phyloP scores from a whole-genome alignment of 768 basidiomycete genomes.

The Mycena belliarum region DNA sequence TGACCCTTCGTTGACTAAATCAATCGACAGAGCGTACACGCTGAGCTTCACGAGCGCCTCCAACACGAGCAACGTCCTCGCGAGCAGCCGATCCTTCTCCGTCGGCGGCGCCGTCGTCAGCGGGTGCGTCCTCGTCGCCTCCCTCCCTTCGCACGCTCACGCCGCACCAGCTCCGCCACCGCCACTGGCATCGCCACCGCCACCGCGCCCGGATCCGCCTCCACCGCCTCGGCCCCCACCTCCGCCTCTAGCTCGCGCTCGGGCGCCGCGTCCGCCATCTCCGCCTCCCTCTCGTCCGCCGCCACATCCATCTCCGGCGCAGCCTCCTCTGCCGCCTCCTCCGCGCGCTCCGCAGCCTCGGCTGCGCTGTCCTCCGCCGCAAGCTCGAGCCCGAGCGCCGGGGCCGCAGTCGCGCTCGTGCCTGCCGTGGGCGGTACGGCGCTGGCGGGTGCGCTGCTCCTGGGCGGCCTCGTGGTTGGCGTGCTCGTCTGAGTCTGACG shows the following conservation, averaged over 20 bases:
- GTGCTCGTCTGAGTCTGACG: too few relatives aligned
- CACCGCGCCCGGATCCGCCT: background rate
- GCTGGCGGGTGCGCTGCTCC: too few relatives aligned
- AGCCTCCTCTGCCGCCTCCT: background rate
- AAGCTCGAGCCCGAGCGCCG: background rate
- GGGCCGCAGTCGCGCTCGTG: background rate
- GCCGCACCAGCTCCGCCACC: background rate
- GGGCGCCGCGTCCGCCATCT: background rate
- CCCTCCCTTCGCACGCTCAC: too few relatives aligned
- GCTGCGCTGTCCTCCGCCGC: background rate
- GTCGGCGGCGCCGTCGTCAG: background rate
- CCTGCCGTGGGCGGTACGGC: too few relatives aligned
- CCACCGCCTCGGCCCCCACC: background rate
- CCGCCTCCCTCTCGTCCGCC: background rate
- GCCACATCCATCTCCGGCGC: background rate
- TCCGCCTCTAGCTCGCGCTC: background rate
- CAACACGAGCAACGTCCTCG: slow-evolving; percentile 8
- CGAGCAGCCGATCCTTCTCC: background rate
- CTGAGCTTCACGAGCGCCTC: background rate
- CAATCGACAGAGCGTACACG: background rate
- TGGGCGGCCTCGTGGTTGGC: too few relatives aligned
- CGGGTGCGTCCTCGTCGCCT: too few relatives aligned
- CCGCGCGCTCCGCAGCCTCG: background rate
- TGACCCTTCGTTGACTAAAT: background rate
- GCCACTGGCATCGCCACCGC: background rate